A percentile compares a stretch with the other conserved stretches of the same genome.
phyloP scores from a whole-genome alignment of 192 early-diverging fungal species.

The Umbelopsis sp. region DNA sequence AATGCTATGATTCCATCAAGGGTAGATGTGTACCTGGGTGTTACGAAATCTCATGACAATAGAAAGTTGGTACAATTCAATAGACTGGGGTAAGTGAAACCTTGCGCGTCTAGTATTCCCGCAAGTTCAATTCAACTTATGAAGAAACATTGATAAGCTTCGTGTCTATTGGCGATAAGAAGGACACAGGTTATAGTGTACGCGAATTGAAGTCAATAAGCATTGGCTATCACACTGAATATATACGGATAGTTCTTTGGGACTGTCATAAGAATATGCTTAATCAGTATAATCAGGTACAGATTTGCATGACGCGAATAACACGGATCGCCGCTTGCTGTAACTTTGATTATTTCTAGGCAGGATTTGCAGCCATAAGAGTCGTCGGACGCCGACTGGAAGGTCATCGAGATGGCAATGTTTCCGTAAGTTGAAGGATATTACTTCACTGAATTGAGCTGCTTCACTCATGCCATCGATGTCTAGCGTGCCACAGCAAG shows the following conservation, averaged over 20 bases:
- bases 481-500: neutral
- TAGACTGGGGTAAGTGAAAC: conserved; percentile 39
- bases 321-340: neutral
- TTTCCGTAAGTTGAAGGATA: neutral
- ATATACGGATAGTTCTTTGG: conserved; percentile 67
- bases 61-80: conserved; percentile 42
- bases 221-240: conserved; percentile 68
- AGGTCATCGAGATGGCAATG: neutral
- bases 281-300: conserved; percentile 79
- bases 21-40: conserved; percentile 71
- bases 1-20: conserved; percentile 79
- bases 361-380: conserved; percentile 66
- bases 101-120: neutral
- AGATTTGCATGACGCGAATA: neutral
- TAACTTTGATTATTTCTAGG: conserved; percentile 32
- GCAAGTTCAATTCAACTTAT: neutral
- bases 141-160: conserved; percentile 45
- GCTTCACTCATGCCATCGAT: neutral
- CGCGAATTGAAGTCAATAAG: conserved; percentile 80
- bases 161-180: conserved; percentile 68
- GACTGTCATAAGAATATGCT: conserved; percentile 71
- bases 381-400: conserved; percentile 56
- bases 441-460: neutral
- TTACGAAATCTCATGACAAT: conserved; percentile 20
- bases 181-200: conserved; percentile 59